Percentiles rank a stretch among this genome's conserved stretches.
Conservation (phyloP, 1,139 yeast genomes). For the Candida freyschussii region DNA sequence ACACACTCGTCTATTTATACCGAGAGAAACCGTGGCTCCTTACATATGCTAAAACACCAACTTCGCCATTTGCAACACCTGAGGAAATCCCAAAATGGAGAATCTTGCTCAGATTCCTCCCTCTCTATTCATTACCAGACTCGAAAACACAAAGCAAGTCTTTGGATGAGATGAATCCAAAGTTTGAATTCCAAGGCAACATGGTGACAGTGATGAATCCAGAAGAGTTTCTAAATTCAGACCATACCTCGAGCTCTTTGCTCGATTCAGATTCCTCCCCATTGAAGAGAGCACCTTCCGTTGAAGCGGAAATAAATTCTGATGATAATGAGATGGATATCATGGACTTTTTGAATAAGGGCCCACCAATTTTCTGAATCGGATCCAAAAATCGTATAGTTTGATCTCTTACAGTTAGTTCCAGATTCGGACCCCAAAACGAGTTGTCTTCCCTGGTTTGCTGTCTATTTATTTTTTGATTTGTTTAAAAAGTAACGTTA, state of each 20-base stretch:
- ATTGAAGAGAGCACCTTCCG: background rate
- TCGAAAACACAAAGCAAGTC: slow-evolving; percentile 4
- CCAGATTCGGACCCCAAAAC: too few relatives aligned
- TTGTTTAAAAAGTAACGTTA: too few relatives aligned
- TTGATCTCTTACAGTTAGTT: too few relatives aligned
- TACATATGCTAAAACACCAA: slow-evolving; percentile 23
- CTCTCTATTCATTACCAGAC: slow-evolving; percentile 40
- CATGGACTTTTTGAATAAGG: slow-evolving; percentile 42
- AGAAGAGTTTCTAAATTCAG: slow-evolving; percentile 11
- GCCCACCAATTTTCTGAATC: slow-evolving; percentile 33
- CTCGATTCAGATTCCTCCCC: background rate
- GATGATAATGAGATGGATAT: slow-evolving; percentile 42
- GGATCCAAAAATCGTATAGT: too few relatives aligned
- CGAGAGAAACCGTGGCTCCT: slow-evolving; percentile 76
- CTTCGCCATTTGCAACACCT: slow-evolving; percentile 15
- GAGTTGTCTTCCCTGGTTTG: too few relatives aligned
- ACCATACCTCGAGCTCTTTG: slow-evolving; percentile 1
- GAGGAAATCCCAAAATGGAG: slow-evolving; percentile 33
- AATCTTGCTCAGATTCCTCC: slow-evolving; percentile 33
- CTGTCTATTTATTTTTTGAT: too few relatives aligned
- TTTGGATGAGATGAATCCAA: slow-evolving; percentile 8
- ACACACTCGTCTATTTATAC: slow-evolving; percentile 66
- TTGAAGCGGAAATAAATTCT: too few relatives aligned
- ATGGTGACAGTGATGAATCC: too few relatives aligned
- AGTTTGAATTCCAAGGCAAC: too few relatives aligned